Conservation (phyloP, 305 asterid species). For the Plantago lanceolata region DNA sequence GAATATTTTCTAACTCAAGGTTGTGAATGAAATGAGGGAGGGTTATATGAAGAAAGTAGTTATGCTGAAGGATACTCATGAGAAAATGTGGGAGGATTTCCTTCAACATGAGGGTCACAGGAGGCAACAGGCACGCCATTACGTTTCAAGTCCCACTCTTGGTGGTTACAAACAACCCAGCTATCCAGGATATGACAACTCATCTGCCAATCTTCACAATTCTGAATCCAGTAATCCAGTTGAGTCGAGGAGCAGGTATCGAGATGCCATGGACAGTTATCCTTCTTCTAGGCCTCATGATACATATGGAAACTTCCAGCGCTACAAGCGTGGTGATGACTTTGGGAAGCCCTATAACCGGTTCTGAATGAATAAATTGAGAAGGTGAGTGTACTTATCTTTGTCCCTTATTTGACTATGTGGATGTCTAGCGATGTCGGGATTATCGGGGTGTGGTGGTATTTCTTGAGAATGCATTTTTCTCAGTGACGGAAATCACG, state of each 20-base stretch:
- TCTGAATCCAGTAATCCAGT: conserved; percentile 48
- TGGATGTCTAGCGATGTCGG: conserved; percentile 20
- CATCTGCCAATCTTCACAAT: conserved; percentile 46
- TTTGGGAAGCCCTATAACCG: conserved; percentile 60
- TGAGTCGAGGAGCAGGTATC: conserved; percentile 61
- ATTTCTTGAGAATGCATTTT: conserved; percentile 19
- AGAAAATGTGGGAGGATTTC: conserved; percentile 80
- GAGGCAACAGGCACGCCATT: conserved; percentile 55
- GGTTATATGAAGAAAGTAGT: conserved; percentile 54
- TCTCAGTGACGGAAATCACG: conserved; percentile 18
- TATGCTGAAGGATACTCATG: conserved; percentile 55
- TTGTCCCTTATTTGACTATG: conserved; percentile 7
- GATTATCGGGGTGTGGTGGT: conserved; percentile 9
- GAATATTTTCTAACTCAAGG: conserved; percentile 44
- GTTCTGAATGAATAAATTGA: conserved; percentile 43
- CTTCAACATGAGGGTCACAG: conserved; percentile 62
- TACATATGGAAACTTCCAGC: conserved; percentile 55
- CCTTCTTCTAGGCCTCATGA: conserved; percentile 65
- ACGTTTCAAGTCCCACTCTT: conserved; percentile 46
- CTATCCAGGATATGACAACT: conserved; percentile 44
- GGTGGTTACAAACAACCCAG: conserved; percentile 49
- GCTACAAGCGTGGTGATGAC: conserved; percentile 67
- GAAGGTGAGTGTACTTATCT: conserved; percentile 61
- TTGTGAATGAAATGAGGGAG: conserved; percentile 66
- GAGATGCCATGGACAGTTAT: conserved; percentile 52